Conservation (phyloP, 495 filamentous ascomycete species). For the Chaetomium tenue region DNA sequence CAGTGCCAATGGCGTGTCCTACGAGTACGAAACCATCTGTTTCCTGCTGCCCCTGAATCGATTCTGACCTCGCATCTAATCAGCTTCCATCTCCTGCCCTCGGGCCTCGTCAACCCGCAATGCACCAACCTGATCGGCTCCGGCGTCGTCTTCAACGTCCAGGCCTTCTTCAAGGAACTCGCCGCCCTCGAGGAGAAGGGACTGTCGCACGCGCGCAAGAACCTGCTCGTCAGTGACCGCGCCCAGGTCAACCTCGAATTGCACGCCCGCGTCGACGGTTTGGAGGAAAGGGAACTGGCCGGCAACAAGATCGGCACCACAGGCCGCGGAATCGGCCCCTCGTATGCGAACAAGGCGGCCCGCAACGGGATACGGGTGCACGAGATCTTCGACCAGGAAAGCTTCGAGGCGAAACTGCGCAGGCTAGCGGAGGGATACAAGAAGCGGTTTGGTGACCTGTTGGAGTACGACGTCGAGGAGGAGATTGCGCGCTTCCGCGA, state of each 20-base stretch:
- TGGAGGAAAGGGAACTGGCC: slow-evolving; percentile 76
- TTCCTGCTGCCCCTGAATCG: not conserved
- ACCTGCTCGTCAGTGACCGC: slow-evolving; percentile 78
- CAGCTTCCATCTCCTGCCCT: slow-evolving; percentile 63
- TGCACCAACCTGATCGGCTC: slow-evolving; percentile 83
- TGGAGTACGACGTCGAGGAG: slow-evolving; percentile 73
- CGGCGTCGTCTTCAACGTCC: slow-evolving; percentile 78
- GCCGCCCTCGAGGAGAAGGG: slow-evolving; percentile 69
- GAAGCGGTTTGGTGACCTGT: slow-evolving; percentile 70
- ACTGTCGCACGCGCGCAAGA: slow-evolving; percentile 57
- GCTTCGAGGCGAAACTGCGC: slow-evolving; percentile 71
- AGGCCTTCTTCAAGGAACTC: slow-evolving; percentile 80
- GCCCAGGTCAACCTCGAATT: slow-evolving; percentile 83
- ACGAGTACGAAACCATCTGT: slow-evolving; percentile 28
- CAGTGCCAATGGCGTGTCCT: slow-evolving; percentile 42
- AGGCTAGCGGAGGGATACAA: slow-evolving; percentile 63
- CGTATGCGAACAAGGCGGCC: slow-evolving; percentile 77
- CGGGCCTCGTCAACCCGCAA: slow-evolving; percentile 70
- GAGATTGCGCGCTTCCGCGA: slow-evolving; percentile 66
- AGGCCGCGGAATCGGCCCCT: slow-evolving; percentile 69
- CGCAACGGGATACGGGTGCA: slow-evolving; percentile 70
- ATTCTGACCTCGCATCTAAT: not conserved
- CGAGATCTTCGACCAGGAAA: slow-evolving; percentile 67
- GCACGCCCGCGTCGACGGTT: slow-evolving; percentile 75
- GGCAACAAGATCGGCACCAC: slow-evolving; percentile 57